A percentile compares a stretch with the other conserved stretches of the same genome.
phyloP scores from a whole-genome alignment of 2,329 filamentous ascomycete genomes.

The Cladosporium oxysporum region DNA sequence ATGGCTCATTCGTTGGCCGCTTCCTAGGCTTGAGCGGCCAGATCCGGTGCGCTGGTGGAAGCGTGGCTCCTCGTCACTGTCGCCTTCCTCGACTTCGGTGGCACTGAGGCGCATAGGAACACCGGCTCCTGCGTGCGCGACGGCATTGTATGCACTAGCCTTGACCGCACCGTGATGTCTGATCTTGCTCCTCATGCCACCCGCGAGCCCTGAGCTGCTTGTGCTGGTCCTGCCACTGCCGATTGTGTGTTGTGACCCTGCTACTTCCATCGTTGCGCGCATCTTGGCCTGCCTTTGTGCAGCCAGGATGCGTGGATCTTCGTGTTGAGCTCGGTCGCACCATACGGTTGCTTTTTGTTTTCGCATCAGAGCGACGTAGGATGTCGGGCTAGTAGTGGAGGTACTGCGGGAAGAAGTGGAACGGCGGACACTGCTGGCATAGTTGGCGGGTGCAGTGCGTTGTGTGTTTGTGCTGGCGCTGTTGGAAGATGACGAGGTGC shows the following conservation, averaged over 20 bases:
- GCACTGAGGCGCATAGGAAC: constrained; percentile 91
- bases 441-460: constrained; percentile 40
- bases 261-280: constrained; percentile 80
- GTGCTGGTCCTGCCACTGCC: constrained; percentile 32
- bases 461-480: constrained; percentile 48
- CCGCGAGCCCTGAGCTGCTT: constrained; percentile 40
- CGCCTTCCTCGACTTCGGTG: constrained; percentile 90
- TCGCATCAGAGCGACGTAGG: constrained; percentile 93
- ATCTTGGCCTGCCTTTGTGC: constrained; percentile 86
- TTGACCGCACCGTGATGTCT: constrained; percentile 81
- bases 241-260: constrained; percentile 55
- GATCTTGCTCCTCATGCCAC: constrained; percentile 77
- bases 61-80: constrained; percentile 69
- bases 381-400: constrained; percentile 59
- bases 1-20: constrained; percentile 35
- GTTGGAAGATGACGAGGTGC: constrained; percentile 69
- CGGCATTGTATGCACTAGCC: constrained; percentile 69
- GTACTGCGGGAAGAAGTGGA: constrained; percentile 78
- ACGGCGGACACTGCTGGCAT: constrained; percentile 53
- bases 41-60: constrained; percentile 72
- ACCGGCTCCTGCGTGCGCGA: constrained; percentile 72
- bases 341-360: constrained; percentile 98
- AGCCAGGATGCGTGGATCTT: constrained; percentile 80
- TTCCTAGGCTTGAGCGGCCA: constrained; percentile 65
- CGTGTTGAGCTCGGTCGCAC: constrained; percentile 91